Evolutionary conservation across 1,284 basidiomycete species (phyloP), one percentile per base, ranked within the genome.

Genomic region (Inonotus hispidus): DNA sequence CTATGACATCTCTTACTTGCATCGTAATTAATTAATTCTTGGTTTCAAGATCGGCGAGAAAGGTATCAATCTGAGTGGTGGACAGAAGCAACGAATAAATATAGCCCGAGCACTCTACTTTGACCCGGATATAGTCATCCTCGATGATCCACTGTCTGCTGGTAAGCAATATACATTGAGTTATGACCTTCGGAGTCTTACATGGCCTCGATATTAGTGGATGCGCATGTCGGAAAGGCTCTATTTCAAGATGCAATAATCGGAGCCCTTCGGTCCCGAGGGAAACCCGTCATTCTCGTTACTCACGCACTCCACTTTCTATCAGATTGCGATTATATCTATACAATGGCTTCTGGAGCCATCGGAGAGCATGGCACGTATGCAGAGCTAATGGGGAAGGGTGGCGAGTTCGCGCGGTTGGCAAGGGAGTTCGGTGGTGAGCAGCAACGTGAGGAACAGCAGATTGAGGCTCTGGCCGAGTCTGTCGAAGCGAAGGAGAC

Each of bases 81-180:
- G 83, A 10, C 79, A 83, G 71, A 84, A 84, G 66, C 85, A 88
- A 68, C 74, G 83, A 3, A 78, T 89, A 61, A 88, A 88, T 69
- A 87, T 91, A 53, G 88, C 88, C 2, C 74, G 89, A 54, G 87
- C 88, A 0, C 73, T 91, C 1, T 92, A 92, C 71, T 85, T 77
- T 68, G 74, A 88, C 63, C 85, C 88, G 3, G 87, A 91, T 61
- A 74, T 90, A 37, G 73, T 87, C 19, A 78, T 89, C 19, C 78
- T 92, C 61, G 89, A 92, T 68, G 88, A 92, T 69, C 87, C 88
- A 1, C 76, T 91, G 3, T 89, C 86, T 54, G 89, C 88, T 14
- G 83, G 82, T 81, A 64, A 58, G 69, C 64, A 5, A 32, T 38
- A 1, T 38, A 23, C 10, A 37, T 43, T 16, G 41, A n/a, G n/a